Evolutionary conservation across 208 protist genomes (phyloP), one percentile per base, ranked within the genome.

Genomic region (Spongospora subterranea): DNA sequence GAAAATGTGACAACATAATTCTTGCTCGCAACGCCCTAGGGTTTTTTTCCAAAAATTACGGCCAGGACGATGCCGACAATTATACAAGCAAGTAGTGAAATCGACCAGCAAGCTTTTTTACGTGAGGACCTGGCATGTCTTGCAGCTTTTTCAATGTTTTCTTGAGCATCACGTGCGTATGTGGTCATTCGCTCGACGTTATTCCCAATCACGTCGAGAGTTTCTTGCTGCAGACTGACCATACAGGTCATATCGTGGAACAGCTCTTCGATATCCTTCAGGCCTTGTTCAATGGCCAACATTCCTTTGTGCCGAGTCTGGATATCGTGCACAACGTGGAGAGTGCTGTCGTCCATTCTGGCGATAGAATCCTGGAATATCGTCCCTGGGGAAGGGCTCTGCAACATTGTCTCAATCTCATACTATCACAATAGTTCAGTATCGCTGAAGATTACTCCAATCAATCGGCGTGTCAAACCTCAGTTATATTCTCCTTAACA

Each of bases 151-250:
- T 35, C n/a, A 6, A 89, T 60, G 29, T 89, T 71, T n/a, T 89
- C 6, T 29, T 89, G 38, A 20, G 39, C 90, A 29, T 92, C 90
- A 32, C 45, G 17, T 32, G 90, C 92, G 90, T 92, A 90, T n/a
- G 91, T 50, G n/a, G 32, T 82, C 17, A 88, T 41, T 24, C 92
- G 6, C 20, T 43, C 24, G n/a, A 92, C 76, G 45, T 92, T 88
- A 11, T 20, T 60, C 39, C 35, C 89, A 41, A 92, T 92, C 13
- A 90, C 53, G 45, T 92, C 90, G 29, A 92, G 46, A 45, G 90
- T 92, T 41, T 92, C 90, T 41, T 92, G 90, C 90, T 92, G 90
- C 45, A 88, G n/a, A 41, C 92, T 88, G n/a, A 92, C 90, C 11
- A 92, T 17, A 39, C 41, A 53, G 40, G 90, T 88, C 90, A 92